phyloP scores from a whole-genome alignment of 2,329 filamentous ascomycete species.

The Cercospora janseana region DNA sequence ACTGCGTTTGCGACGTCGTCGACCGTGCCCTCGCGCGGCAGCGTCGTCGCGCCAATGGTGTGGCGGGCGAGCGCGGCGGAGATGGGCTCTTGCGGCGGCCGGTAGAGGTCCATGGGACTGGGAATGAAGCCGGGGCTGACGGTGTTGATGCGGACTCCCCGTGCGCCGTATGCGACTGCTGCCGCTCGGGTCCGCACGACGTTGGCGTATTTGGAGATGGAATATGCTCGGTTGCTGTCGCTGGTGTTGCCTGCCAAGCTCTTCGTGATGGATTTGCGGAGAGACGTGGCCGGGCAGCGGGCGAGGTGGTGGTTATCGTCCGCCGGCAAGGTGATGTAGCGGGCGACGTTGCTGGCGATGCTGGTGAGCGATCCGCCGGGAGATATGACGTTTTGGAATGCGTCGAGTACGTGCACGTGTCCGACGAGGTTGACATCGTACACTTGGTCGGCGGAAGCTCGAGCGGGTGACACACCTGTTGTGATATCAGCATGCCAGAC shows the following conservation, averaged over 20 bases:
- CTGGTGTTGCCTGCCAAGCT: background rate
- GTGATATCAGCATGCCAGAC: background rate
- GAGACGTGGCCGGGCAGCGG: too few species aligned
- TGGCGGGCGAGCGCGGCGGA: background rate
- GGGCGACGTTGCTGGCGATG: background rate
- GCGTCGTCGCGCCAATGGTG: constrained; percentile 49
- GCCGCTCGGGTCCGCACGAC: constrained; percentile 7
- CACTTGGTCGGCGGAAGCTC: constrained; percentile 2
- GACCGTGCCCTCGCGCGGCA: constrained; percentile 49
- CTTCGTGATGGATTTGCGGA: background rate
- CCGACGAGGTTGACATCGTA: constrained; percentile 10
- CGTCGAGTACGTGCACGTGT: constrained; percentile 11
- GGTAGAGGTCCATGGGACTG: constrained; percentile 13
- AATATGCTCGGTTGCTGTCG: constrained; percentile 5
- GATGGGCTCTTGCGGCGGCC: background rate
- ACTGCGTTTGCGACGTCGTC: constrained; percentile 45
- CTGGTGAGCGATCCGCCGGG: constrained; percentile 3
- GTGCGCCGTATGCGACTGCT: constrained; percentile 1
- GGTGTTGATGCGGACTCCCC: constrained; percentile 12
- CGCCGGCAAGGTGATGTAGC: background rate
- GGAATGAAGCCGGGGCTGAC: constrained; percentile 12
- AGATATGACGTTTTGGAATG: constrained; percentile 5
- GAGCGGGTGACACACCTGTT: background rate
- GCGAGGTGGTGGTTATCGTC: background rate
- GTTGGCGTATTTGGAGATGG: constrained; percentile 12